Evolutionary conservation across 768 basidiomycete species (phyloP), one percentile per base, ranked within the genome.

Genomic region (Leccinum variicolor): DNA sequence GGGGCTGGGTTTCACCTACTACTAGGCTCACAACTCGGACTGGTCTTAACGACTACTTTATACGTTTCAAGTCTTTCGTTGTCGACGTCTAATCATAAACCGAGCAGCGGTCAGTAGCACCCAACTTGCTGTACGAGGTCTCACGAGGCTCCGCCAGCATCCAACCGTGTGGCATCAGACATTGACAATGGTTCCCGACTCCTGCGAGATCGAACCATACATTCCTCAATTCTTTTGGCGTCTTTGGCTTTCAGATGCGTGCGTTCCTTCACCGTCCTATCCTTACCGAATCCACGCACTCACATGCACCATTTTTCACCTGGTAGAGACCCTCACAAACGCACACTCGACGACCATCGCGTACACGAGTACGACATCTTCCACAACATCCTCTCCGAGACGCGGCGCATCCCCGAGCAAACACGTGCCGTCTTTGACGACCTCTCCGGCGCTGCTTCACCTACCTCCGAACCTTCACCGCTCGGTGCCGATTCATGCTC

Each of bases 311-410:
- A 19, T 19, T 41, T 41, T 19, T 19, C 4, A 33, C 2, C 55
- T n/a, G n/a, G n/a, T n/a, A 72, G 71, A n/a, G 68, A 68, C 54
- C 59, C 63, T n/a, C 65, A 54, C 33, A 73, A 67, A 46, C 66
- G 67, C 65, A 63, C 67, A 58, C 52, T 63, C 59, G 74, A 57
- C 60, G 74, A 61, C 65, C 77, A 63, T 63, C 72, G 82, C 29
- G 62, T 85, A 31, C 83, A 84, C 61, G 64, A 77, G 3, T 84
- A 83, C 59, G 77, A 84, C 58, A 75, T 81, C 7, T 82, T 81
- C 60, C 71, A 81, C 29, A 82, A 83, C 61, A 70, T 74, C 11
- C 73, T 85, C 25, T 70, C 72, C 23, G 81, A 84, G 66, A 76
- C 74, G 25, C 68, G 77, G 31, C 67, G 76, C 31, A 66, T 70